phyloP scores from a whole-genome alignment of 768 basidiomycete genomes.

The Naganishia randhawae region DNA sequence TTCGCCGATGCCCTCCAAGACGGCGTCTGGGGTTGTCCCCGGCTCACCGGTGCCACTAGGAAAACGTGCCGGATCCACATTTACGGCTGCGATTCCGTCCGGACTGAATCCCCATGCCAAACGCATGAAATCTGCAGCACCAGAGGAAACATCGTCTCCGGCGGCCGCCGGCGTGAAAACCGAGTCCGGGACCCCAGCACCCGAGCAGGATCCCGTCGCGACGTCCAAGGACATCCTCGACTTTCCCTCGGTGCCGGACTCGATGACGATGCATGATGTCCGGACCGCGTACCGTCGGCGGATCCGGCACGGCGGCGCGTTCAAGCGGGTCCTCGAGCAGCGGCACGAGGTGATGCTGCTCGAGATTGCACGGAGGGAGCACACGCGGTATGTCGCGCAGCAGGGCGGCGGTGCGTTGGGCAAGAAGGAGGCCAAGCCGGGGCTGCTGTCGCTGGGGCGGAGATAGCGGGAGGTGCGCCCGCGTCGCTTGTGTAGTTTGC shows the following conservation, averaged over 20 bases:
- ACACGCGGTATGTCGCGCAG: background rate
- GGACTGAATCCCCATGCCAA: slow-evolving; percentile 20
- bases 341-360: slow-evolving; percentile 5
- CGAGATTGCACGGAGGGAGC: slow-evolving; percentile 2
- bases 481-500: too few relatives aligned
- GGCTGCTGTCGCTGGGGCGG: background rate
- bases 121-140: slow-evolving; percentile 9
- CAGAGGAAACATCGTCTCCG: slow-evolving; percentile 1
- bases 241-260: slow-evolving; percentile 1
- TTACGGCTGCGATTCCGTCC: background rate
- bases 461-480: too few relatives aligned
- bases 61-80: background rate
- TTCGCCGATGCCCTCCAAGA: background rate
- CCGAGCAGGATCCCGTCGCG: background rate
- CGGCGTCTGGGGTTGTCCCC: background rate
- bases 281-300: slow-evolving; percentile 10
- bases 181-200: slow-evolving; percentile 1
- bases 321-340: slow-evolving; percentile 4
- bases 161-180: background rate
- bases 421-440: slow-evolving; percentile 18
- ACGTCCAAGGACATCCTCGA: background rate
- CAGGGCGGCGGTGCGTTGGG: slow-evolving; percentile 2
- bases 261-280: background rate
- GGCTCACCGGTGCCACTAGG: slow-evolving; percentile 6
- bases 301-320: background rate